Conservation (phyloP, 306 rosid genomes). For the Cucumis cinereus region DNA sequence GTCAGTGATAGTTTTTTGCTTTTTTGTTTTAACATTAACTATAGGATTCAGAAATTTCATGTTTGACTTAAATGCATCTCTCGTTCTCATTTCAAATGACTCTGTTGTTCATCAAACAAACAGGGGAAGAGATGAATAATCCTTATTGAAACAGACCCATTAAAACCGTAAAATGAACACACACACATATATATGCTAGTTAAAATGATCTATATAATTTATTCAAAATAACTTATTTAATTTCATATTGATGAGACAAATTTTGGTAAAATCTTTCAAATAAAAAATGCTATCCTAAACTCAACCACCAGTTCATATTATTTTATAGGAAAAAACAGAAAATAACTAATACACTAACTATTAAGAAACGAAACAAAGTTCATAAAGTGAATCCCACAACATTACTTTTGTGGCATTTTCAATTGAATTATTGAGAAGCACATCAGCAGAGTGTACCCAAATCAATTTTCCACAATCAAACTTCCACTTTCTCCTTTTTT, state of each 20-base stretch:
- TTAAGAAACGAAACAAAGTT: background rate
- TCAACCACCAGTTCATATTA: background rate
- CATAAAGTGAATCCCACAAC: constrained; percentile 1
- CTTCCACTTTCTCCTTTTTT: background rate
- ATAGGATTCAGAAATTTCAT: background rate
- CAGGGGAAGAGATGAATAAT: background rate
- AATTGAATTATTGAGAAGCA: background rate
- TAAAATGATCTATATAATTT: background rate
- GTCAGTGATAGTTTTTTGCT: background rate
- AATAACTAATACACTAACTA: constrained; percentile 3
- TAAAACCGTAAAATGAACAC: background rate
- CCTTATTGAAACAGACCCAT: background rate
- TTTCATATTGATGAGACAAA: background rate
- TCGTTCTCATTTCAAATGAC: background rate
- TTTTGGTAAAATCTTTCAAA: background rate
- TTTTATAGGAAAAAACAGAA: background rate
- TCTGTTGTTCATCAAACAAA: background rate
- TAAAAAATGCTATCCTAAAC: background rate
- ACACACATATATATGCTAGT: background rate
- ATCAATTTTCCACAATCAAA: background rate
- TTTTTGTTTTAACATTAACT: background rate
- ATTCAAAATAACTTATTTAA: background rate
- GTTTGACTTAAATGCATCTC: background rate
- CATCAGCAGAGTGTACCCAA: background rate
- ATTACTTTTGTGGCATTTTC: background rate